Base-by-base conservation (phyloP, 2,329 filamentous ascomycete genomes). In the Hypomyces perniciosus region DNA sequence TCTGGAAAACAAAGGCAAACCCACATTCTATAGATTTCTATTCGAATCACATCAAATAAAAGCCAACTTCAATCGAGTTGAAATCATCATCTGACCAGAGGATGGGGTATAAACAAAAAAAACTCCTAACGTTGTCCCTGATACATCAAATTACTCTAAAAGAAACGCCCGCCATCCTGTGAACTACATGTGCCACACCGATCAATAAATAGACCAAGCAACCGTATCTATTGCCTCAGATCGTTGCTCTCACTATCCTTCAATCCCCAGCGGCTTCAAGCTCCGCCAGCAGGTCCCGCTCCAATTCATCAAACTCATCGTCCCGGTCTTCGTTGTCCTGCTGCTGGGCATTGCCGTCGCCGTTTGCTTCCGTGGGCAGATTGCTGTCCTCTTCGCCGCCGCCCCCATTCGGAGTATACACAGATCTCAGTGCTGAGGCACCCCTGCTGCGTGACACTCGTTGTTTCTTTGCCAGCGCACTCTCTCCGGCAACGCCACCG, bases 241-340 rank as follows among this genome's bases (percentile, higher is more conserved):
- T 33, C 33, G 31, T 29, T 8, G 34, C 8, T 37, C 29, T 13
- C 13, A 77, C 20, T 74, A 56, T 76, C 73, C 26, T 44, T 60
- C 50, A 63, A 28, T 60, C 64, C 33, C 59, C 62, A 20, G 62
- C 63, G 12, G 66, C 65, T 58, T 82, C 79, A 56, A 84, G 69
- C 56, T 80, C 82, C 1, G 80, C 81, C 60, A 83, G 69, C 62
- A 86, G 72, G 59, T 84, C 82, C 35, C 80, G 78, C 64, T 84
- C 84, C 45, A 85, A 66, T 58, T 84, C 81, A 48, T 78, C 77
- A 8, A 79, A 77, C 41, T 75, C 73, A 46, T 72, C 67, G 39
- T 73, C 73, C n/a, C 66, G 65, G 6, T 65, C 64, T 38, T 65
- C 62, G n/a, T 65, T 64, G 6, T 44, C 59, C 59, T 5, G 56